Percentiles rank a stretch among this genome's conserved stretches.
Evolutionary conservation across 2,329 filamentous ascomycete genomes (phyloP).

Genomic region (Neofusicoccum laricinum): DNA sequence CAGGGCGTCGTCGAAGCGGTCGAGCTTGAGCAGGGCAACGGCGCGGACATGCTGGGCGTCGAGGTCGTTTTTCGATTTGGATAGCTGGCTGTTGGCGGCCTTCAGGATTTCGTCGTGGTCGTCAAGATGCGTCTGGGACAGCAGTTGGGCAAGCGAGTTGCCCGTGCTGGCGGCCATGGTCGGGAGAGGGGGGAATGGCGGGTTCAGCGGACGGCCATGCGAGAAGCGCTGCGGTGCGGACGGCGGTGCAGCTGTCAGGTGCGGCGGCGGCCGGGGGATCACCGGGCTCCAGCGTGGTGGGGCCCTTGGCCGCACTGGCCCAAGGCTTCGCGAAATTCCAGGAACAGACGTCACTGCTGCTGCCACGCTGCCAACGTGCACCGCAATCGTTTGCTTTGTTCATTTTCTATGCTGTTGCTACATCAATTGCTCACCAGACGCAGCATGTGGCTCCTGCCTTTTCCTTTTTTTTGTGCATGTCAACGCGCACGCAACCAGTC

Average conservation of each 20-base stretch:
- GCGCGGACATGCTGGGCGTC: conserved; percentile 67
- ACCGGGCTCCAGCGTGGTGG: conserved; percentile 2
- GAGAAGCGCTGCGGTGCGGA: neutral
- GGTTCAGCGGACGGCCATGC: conserved; percentile 11
- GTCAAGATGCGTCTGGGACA: conserved; percentile 57
- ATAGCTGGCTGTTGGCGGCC: conserved; percentile 56
- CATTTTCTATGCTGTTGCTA: too few relatives aligned
- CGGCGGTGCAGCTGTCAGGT: conserved; percentile 2
- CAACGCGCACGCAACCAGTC: neutral
- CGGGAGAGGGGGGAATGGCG: neutral
- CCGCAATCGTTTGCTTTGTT: too few relatives aligned
- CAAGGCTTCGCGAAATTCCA: conserved; percentile 10
- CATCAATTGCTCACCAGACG: too few relatives aligned
- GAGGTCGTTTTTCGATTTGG: conserved; percentile 57
- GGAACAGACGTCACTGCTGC: neutral
- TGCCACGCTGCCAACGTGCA: too few relatives aligned
- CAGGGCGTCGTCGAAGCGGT: conserved; percentile 76
- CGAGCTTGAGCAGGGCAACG: conserved; percentile 75
- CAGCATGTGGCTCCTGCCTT: too few relatives aligned
- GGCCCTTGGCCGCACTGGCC: neutral
- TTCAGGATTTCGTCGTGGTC: conserved; percentile 72
- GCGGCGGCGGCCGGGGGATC: conserved; percentile 8
- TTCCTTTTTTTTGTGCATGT: too few relatives aligned
- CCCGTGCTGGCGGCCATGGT: conserved; percentile 39
- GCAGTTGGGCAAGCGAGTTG: conserved; percentile 52